Conservation (phyloP, 1,284 basidiomycete species). For the Baeospora myosura region DNA sequence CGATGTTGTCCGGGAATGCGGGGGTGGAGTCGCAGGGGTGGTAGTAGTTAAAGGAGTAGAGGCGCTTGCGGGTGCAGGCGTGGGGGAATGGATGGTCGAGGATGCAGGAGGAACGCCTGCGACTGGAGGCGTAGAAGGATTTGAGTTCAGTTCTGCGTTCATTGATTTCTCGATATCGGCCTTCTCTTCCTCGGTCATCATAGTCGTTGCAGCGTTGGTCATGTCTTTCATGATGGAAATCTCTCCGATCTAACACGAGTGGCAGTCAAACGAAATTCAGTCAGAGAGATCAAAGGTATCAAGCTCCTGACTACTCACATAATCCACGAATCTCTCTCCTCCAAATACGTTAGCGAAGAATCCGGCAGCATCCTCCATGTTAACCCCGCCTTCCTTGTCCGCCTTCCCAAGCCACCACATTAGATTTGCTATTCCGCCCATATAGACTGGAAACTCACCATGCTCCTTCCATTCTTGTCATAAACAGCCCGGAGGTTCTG, state of each 20-base stretch:
- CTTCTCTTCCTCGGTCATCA: slow-evolving; percentile 89
- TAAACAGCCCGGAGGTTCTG: slow-evolving; percentile 87
- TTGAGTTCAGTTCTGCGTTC: slow-evolving; percentile 33
- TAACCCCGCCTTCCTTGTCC: slow-evolving; percentile 63
- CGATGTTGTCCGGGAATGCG: slow-evolving; percentile 7
- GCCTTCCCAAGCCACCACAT: slow-evolving; percentile 29
- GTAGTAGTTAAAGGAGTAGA: slow-evolving; percentile 4
- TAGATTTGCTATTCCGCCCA: background rate
- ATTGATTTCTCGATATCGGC: slow-evolving; percentile 75
- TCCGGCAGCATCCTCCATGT: slow-evolving; percentile 80
- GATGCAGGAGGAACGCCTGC: slow-evolving; percentile 12
- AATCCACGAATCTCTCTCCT: slow-evolving; percentile 80
- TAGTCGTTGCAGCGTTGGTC: slow-evolving; percentile 70
- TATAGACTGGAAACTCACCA: slow-evolving; percentile 38
- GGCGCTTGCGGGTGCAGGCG: slow-evolving; percentile 11
- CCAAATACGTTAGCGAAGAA: slow-evolving; percentile 93
- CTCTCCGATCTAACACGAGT: slow-evolving; percentile 68
- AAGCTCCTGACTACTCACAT: too few relatives aligned
- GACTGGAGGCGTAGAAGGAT: slow-evolving; percentile 11
- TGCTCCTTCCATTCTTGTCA: slow-evolving; percentile 90
- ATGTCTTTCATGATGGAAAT: slow-evolving; percentile 91
- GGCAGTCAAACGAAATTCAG: background rate
- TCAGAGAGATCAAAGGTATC: background rate
- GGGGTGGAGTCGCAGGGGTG: slow-evolving; percentile 4
- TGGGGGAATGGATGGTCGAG: slow-evolving; percentile 7